These are phyloP conservation scores for Diatrype stigma DNA, from an alignment of 2,329 filamentous ascomycete species.

Conservation along the genomic window DNA sequence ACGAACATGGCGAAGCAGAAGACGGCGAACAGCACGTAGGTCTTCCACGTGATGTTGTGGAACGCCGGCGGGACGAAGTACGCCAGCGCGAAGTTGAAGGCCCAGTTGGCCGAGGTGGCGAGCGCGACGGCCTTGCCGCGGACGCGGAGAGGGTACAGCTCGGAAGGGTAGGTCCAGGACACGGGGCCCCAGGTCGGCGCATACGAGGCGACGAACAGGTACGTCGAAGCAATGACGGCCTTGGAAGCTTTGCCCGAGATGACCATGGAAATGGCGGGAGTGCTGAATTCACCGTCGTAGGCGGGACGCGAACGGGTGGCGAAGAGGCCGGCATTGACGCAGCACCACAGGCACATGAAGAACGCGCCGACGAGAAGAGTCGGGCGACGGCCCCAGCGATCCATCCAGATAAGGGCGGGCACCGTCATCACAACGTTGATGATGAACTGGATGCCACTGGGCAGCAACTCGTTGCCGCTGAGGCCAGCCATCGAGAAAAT, in stretches of 20 bases:
- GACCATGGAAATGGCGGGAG: slow-evolving; percentile 40
- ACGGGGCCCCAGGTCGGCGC: slow-evolving; percentile 41
- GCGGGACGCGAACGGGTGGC: slow-evolving; percentile 36
- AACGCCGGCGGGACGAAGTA: slow-evolving; percentile 45
- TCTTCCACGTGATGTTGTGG: slow-evolving; percentile 44
- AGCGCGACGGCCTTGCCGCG: slow-evolving; percentile 52
- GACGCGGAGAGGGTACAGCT: slow-evolving; percentile 42
- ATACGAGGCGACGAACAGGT: slow-evolving; percentile 55
- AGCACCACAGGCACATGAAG: slow-evolving; percentile 55
- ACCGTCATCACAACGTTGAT: slow-evolving; percentile 80
- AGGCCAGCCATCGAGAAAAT: slow-evolving; percentile 70
- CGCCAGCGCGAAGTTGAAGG: slow-evolving; percentile 46
- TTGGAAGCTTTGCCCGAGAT: slow-evolving; percentile 47
- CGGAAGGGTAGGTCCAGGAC: slow-evolving; percentile 44
- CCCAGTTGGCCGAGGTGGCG: slow-evolving; percentile 47
- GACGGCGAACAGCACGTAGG: slow-evolving; percentile 49
- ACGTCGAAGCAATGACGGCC: slow-evolving; percentile 61
- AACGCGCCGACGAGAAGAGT: slow-evolving; percentile 62
- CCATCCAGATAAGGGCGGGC: slow-evolving; percentile 69
- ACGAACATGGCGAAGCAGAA: slow-evolving; percentile 47
- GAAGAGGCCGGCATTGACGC: slow-evolving; percentile 43
- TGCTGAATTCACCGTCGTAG: slow-evolving; percentile 30
- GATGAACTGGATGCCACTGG: slow-evolving; percentile 68
- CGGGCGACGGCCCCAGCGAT: slow-evolving; percentile 69
- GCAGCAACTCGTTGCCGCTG: slow-evolving; percentile 55